A percentile compares a stretch with the other conserved stretches of the same genome.
Evolutionary conservation across 1,139 yeast species (phyloP).

Genomic region (Chernovozyma aurita): DNA sequence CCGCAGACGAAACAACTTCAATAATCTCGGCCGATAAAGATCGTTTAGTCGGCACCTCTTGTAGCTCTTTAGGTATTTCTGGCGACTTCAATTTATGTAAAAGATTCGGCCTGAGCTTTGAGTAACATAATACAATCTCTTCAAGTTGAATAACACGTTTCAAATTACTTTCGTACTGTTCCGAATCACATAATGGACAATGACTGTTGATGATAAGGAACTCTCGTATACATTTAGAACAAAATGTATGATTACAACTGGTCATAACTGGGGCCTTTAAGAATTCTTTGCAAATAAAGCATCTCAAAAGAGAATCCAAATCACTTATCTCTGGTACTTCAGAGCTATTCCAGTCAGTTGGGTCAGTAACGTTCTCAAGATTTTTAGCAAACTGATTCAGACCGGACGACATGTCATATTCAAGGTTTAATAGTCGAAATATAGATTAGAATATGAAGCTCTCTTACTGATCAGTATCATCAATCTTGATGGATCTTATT

Average conservation of each 20-base stretch:
- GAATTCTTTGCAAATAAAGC: slow-evolving; percentile 90
- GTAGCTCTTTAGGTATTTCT: not conserved
- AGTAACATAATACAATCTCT: slow-evolving; percentile 61
- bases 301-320: slow-evolving; percentile 69
- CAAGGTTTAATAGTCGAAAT: too few species aligned
- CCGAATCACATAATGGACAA: slow-evolving; percentile 80
- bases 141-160: slow-evolving; percentile 69
- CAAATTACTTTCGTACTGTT: slow-evolving; percentile 66
- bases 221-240: slow-evolving; percentile 83
- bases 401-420: slow-evolving; percentile 10
- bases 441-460: too few species aligned
- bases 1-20: slow-evolving; percentile 16
- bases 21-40: slow-evolving; percentile 12
- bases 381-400: slow-evolving; percentile 13
- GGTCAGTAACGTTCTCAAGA: slow-evolving; percentile 46
- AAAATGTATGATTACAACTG: slow-evolving; percentile 84
- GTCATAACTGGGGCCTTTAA: slow-evolving; percentile 80
- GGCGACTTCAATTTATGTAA: slow-evolving; percentile 13
- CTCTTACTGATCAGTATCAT: too few species aligned
- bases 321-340: slow-evolving; percentile 52
- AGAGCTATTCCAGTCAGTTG: slow-evolving; percentile 63
- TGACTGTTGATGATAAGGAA: slow-evolving; percentile 53
- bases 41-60: not conserved
- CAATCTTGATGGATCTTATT: too few species aligned
- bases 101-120: slow-evolving; percentile 37